phyloP scores from a whole-genome alignment of 116 monocot genomes.

The Iris pallida region DNA sequence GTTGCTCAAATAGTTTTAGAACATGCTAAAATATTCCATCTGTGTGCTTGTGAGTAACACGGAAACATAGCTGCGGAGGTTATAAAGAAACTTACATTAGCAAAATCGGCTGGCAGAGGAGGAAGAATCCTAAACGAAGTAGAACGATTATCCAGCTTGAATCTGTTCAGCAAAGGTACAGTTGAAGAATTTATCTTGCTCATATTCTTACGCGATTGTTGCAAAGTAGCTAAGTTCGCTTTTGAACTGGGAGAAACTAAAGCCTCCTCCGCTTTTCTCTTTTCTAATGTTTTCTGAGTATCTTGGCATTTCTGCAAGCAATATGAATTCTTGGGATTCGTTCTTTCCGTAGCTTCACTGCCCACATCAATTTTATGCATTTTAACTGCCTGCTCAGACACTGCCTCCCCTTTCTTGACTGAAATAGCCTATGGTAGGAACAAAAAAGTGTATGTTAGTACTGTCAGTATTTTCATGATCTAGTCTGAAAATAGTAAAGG shows the following conservation, averaged over 20 bases:
- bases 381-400: slow-evolving; percentile 39
- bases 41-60: neutral
- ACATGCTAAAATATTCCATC: neutral
- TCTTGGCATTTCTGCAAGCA: slow-evolving; percentile 10
- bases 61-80: neutral
- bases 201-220: slow-evolving; percentile 26
- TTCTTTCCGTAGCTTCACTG: slow-evolving; percentile 22
- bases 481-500: neutral
- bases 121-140: slow-evolving; percentile 84
- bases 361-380: slow-evolving; percentile 33
- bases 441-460: neutral
- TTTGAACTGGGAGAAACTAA: slow-evolving; percentile 24
- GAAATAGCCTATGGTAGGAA: slow-evolving; percentile 33
- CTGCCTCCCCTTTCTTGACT: slow-evolving; percentile 33
- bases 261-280: slow-evolving; percentile 12
- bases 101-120: slow-evolving; percentile 67
- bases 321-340: neutral
- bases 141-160: slow-evolving; percentile 67
- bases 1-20: neutral
- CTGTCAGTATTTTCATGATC: neutral
- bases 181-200: slow-evolving; percentile 21
- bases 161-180: slow-evolving; percentile 38
- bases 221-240: slow-evolving; percentile 11
- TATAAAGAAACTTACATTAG: slow-evolving; percentile 52
- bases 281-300: slow-evolving; percentile 23